Conservation (phyloP, 2,329 filamentous ascomycete genomes). For the Aspergillus novoparasiticus region DNA sequence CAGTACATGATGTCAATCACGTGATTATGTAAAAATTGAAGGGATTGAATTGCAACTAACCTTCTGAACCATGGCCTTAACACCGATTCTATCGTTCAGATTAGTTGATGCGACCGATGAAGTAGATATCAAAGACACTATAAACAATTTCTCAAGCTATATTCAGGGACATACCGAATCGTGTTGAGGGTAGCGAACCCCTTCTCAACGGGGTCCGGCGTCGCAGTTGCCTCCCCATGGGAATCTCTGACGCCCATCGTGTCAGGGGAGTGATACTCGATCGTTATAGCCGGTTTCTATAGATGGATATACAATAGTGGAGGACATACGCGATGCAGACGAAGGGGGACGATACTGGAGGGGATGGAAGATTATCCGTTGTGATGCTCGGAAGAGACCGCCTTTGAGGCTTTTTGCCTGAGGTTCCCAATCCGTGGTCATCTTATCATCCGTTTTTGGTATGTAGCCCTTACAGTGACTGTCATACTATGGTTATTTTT, state of each 20-base stretch:
- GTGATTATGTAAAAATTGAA: slow-evolving; percentile 30
- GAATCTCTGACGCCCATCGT: slow-evolving; percentile 60
- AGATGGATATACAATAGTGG: slow-evolving; percentile 15
- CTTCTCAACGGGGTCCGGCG: slow-evolving; percentile 67
- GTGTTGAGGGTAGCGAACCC: slow-evolving; percentile 84
- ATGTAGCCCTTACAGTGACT: neutral
- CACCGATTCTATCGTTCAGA: slow-evolving; percentile 58
- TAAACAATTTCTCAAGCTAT: slow-evolving; percentile 4
- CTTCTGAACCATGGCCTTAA: slow-evolving; percentile 70
- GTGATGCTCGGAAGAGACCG: slow-evolving; percentile 22
- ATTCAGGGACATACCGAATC: slow-evolving; percentile 62
- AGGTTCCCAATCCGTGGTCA: neutral
- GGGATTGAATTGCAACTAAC: slow-evolving; percentile 49
- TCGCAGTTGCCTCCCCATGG: slow-evolving; percentile 55
- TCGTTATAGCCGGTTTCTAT: slow-evolving; percentile 9
- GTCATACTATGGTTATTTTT: neutral
- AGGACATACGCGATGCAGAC: slow-evolving; percentile 17
- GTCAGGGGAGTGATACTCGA: slow-evolving; percentile 9
- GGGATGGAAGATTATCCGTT: slow-evolving; percentile 19
- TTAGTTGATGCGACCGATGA: slow-evolving; percentile 41
- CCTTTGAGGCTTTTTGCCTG: slow-evolving; percentile 17
- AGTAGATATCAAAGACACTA: slow-evolving; percentile 19
- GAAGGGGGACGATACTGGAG: slow-evolving; percentile 8
- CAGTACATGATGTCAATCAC: slow-evolving; percentile 24
- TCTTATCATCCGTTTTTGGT: neutral